Base-by-base conservation (phyloP, 176 grass and related monocot species). In the Carex cristatella region DNA sequence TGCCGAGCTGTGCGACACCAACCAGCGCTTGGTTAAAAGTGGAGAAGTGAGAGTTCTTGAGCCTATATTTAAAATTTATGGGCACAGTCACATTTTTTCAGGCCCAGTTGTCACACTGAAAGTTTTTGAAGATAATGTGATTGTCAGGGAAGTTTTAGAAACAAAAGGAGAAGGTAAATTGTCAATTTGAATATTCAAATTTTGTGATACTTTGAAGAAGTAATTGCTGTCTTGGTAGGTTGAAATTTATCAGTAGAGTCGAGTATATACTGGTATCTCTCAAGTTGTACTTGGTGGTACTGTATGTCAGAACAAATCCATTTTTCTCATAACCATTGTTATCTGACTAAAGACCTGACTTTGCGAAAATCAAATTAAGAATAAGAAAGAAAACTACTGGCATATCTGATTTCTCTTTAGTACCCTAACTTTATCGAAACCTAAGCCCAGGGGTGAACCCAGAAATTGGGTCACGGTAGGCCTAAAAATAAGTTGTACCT, bases 21-120 rank as follows among this genome's bases (percentile, higher is more conserved):
- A 88, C 8, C 81, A 62, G 7, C 1, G 7, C n/a, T 44, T 79
- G 12, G 62, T 88, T 69, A 18, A 56, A 35, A 84, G 11, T 6
- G 86, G 86, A 44, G 86, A 88, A 77, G 30, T 88, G 12, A 44
- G 70, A 31, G 69, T 83, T 11, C 86, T 88, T 10, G 60, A 88
- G 10, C 81, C 80, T 10, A 84, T 84, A 28, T 88, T 88, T 31
- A 72, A 84, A n/a, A 78, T 84, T 35, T 88, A 84, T 54, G 86
- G 86, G 3, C 68, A 77, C 5, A 76, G 73, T 23, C 37, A 44
- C 61, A 65, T 42, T 9, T 88, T 88, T 15, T 79, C 54, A 8
- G 86, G 86, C 14, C 86, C 86, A 12, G 32, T 88, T 28, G 81
- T 88, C 80, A 88, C 81, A 4, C 81, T 88, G 13, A 88, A 84